Base-by-base conservation (phyloP, 2,329 filamentous ascomycete genomes). In the Xylariaceae sp. region DNA sequence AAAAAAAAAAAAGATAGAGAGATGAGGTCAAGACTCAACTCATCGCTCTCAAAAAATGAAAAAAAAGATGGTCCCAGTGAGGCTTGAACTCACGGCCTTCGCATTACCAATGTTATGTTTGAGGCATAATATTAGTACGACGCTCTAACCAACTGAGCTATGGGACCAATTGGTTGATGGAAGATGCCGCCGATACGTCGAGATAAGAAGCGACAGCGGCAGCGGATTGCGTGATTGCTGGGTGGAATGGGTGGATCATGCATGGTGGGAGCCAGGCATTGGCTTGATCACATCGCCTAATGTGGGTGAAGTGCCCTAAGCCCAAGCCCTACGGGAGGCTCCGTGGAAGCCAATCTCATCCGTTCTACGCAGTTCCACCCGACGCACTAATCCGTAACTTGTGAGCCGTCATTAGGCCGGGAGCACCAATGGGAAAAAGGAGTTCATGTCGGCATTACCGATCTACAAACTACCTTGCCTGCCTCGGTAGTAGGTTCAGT, bases 31-130 rank as follows among this genome's bases (percentile, higher is more conserved):
- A 30, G 23, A 30, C 17, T 18, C 17, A 30, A 30, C 23, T 18
- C 9, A 9, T 13, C 37, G 37, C 8, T 39, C 11, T 45, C 13
- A 13, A 35, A 51, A 51, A 51, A 34, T 3, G 11, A 7, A 15
- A 35, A 5, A 35, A 35, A 5, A 8, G n/a, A 30, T 51, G 49
- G 49, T 51, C 49, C 49, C 49, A 51, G 49, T 51, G 49, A 51
- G 49, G 49, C 49, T 51, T 51, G 49, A 51, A 51, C 49, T 51
- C 49, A 51, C 49, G 49, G 49, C 49, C 49, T 51, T 51, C 49
- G 49, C 49, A 51, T 51, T 34, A 34, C 23, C 30, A 15, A 51
- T 17, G 30, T 51, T 51, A 51, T 17, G 11, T 34, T 51, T 4
- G 15, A 30, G 11, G 23, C 48, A 50, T 51, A 51, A 51, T 51